phyloP scores from a whole-genome alignment of 192 early-diverging fungal species.

The Glomus cerebriforme region DNA sequence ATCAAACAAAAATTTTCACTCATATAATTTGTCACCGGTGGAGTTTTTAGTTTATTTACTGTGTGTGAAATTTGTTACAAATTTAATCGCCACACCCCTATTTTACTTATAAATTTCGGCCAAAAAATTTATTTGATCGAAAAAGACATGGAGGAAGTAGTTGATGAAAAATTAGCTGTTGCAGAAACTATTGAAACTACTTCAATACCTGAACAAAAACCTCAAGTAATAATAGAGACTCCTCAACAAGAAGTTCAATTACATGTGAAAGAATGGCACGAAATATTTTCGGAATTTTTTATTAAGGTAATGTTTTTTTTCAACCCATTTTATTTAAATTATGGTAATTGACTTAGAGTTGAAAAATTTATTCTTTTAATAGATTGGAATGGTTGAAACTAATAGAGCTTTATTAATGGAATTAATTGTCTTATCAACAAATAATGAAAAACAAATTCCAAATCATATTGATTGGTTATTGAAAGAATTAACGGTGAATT shows the following conservation, averaged over 20 bases:
- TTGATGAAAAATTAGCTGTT: not conserved
- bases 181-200: not conserved
- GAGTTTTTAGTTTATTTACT: too few species aligned
- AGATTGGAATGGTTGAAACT: slow-evolving; percentile 24
- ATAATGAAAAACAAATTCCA: slow-evolving; percentile 17
- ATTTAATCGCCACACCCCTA: too few species aligned
- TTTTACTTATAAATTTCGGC: too few species aligned
- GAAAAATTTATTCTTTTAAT: not conserved
- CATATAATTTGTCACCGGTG: too few species aligned
- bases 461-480: slow-evolving; percentile 19
- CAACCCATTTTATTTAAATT: not conserved
- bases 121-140: too few species aligned
- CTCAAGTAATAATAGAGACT: not conserved
- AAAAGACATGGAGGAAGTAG: not conserved
- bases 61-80: too few species aligned
- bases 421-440: slow-evolving; percentile 14
- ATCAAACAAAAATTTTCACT: too few species aligned
- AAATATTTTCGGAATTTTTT: slow-evolving; percentile 2
- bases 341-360: not conserved
- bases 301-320: not conserved
- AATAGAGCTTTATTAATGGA: slow-evolving; percentile 13
- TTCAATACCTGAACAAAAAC: not conserved
- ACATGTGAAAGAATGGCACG: not conserved
- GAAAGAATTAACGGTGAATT: slow-evolving; percentile 15
- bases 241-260: not conserved